phyloP scores from a whole-genome alignment of 139 green algal species.

The Medakamo hakoo region DNA sequence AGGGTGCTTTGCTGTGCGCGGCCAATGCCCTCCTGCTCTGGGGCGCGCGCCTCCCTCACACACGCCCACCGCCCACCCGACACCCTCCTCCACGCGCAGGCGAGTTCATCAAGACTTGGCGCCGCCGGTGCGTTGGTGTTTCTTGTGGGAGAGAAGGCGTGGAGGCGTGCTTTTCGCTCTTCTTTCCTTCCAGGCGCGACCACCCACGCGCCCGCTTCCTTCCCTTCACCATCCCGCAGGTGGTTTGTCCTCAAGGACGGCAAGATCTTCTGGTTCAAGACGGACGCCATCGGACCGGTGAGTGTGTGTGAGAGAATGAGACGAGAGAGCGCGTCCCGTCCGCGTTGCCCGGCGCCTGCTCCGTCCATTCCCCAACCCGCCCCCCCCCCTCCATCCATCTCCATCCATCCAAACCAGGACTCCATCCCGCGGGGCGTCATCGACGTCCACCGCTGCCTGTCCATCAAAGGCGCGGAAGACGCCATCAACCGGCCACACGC shows the following conservation, averaged over 20 bases:
- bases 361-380: not conserved
- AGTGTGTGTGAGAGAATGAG: slow-evolving; percentile 1
- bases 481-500: slow-evolving; percentile 82
- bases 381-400: not conserved
- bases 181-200: not conserved
- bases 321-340: not conserved
- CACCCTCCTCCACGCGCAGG: slow-evolving; percentile 35
- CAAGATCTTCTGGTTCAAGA: slow-evolving; percentile 98
- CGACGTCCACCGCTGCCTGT: slow-evolving; percentile 82
- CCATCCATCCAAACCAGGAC: slow-evolving; percentile 21
- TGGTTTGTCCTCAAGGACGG: slow-evolving; percentile 98
- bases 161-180: not conserved
- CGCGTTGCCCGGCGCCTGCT: not conserved
- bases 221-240: slow-evolving; percentile 16
- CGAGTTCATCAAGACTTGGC: slow-evolving; percentile 92
- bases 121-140: slow-evolving; percentile 37
- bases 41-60: no score
- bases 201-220: not conserved
- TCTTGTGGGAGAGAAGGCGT: not conserved
- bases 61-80: not conserved
- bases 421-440: slow-evolving; percentile 82
- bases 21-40: no score
- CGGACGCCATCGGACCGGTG: slow-evolving; percentile 62
- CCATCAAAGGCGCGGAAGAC: slow-evolving; percentile 95
- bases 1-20: not conserved